Evolutionary conservation across 352 stramenopile species (phyloP).

Genomic region (Globisporangium spiculum): DNA sequence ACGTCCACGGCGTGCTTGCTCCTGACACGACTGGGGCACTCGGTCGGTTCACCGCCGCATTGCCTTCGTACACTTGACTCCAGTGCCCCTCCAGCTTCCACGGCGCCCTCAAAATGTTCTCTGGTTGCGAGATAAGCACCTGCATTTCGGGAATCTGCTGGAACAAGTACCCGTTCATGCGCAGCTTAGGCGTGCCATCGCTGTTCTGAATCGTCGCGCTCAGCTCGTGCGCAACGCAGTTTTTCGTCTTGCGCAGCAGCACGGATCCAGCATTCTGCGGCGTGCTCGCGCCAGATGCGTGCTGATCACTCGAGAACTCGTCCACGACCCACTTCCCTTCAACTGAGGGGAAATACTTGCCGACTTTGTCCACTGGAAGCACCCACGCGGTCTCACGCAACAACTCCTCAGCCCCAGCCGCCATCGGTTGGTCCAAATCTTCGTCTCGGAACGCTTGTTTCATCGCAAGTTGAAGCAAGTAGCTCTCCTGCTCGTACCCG

Average conservation of each 20-base stretch:
- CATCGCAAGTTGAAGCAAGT: constrained; percentile 40
- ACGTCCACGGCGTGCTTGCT: constrained; percentile 50
- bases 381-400: constrained; percentile 68
- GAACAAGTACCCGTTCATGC: constrained; percentile 61
- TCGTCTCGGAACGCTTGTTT: constrained; percentile 28
- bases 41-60: constrained; percentile 13
- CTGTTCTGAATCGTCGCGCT: constrained; percentile 50
- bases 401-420: constrained; percentile 34
- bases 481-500: constrained; percentile 60
- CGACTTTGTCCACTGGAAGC: constrained; percentile 30
- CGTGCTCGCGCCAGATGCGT: constrained; percentile 25
- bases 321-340: constrained; percentile 82
- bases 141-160: constrained; percentile 55
- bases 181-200: constrained; percentile 40
- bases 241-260: constrained; percentile 47
- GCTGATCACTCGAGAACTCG: constrained; percentile 66
- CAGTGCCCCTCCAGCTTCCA: constrained; percentile 81
- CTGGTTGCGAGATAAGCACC: constrained; percentile 29
- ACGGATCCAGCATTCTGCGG: constrained; percentile 71
- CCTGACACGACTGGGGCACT: constrained; percentile 22
- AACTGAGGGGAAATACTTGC: constrained; percentile 52
- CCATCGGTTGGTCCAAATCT: constrained; percentile 33
- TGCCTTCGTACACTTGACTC: constrained; percentile 53
- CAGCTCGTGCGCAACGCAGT: constrained; percentile 64
- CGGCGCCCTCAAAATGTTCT: constrained; percentile 19